Percentiles rank a stretch among this genome's conserved stretches.
Conservation (phyloP, 805 yeast genomes). For the Tetrapisispora fleetii region DNA sequence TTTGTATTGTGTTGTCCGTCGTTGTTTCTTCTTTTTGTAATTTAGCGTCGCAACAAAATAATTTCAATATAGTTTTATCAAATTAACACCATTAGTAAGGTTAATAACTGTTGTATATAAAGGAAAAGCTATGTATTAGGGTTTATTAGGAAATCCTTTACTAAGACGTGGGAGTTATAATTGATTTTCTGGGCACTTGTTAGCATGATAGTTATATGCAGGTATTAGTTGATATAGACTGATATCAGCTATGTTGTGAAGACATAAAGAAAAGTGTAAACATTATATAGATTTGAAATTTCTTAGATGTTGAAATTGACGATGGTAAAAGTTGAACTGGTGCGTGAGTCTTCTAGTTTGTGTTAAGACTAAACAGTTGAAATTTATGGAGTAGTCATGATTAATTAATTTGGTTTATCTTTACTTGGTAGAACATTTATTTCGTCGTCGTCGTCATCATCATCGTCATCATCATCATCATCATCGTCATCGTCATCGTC, state of each 20-base stretch:
- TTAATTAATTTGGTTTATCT: background rate
- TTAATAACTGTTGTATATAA: no score
- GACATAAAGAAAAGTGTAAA: background rate
- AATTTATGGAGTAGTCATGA: no score
- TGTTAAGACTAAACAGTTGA: no score
- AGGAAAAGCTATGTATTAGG: background rate
- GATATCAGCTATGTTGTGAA: background rate
- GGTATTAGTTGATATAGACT: background rate
- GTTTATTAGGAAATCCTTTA: background rate
- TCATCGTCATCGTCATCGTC: constrained; percentile 31
- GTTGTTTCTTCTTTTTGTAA: background rate
- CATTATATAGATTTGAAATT: no score
- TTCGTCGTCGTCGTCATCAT: constrained; percentile 32
- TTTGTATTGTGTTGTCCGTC: background rate
- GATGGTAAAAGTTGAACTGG: no score
- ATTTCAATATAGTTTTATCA: background rate
- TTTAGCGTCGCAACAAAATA: background rate
- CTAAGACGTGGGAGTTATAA: background rate
- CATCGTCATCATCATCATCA: constrained; percentile 25
- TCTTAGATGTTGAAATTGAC: background rate
- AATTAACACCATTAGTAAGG: background rate
- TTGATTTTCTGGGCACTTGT: background rate
- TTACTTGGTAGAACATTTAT: background rate
- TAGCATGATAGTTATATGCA: background rate
- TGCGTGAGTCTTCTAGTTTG: no score